phyloP scores from a whole-genome alignment of 371 early-diverging fungal species.

The Mucor velutinosus region DNA sequence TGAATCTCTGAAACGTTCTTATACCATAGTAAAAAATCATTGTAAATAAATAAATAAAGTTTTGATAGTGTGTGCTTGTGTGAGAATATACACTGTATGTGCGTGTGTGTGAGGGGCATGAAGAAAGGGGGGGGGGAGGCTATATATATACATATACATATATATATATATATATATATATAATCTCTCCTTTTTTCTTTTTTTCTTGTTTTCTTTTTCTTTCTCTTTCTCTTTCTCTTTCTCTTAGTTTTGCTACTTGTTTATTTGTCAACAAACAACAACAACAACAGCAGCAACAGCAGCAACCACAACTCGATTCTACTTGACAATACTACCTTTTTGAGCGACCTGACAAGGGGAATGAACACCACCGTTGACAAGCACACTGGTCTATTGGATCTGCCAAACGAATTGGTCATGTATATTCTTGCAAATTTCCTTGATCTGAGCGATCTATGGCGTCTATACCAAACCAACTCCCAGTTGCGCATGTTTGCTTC shows the following conservation, averaged over 20 bases:
- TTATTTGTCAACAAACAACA: not conserved
- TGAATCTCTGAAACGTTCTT: constrained; percentile 32
- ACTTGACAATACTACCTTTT: not conserved
- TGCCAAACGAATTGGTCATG: constrained; percentile 46
- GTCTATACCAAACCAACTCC: constrained; percentile 33
- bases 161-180: not conserved
- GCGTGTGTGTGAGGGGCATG: not conserved
- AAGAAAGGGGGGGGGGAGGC: not conserved
- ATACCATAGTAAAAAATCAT: constrained; percentile 35
- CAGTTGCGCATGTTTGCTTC: constrained; percentile 34
- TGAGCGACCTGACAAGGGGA: not conserved
- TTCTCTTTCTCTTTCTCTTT: constrained; percentile 9
- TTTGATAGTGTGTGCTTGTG: not conserved
- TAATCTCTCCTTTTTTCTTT: constrained; percentile 8
- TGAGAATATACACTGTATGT: constrained; percentile 1
- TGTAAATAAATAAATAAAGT: constrained; percentile 18
- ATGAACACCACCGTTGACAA: not conserved
- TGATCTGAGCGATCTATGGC: constrained; percentile 42
- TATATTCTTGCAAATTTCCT: constrained; percentile 40
- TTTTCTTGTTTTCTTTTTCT: constrained; percentile 5
- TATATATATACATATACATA: no score
- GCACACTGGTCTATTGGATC: constrained; percentile 15
- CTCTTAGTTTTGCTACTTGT: not conserved
- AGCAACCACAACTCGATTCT: no score
- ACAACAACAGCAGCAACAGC: not conserved